phyloP scores from a whole-genome alignment of 331 rosid genomes.

The Malus hybrid region DNA sequence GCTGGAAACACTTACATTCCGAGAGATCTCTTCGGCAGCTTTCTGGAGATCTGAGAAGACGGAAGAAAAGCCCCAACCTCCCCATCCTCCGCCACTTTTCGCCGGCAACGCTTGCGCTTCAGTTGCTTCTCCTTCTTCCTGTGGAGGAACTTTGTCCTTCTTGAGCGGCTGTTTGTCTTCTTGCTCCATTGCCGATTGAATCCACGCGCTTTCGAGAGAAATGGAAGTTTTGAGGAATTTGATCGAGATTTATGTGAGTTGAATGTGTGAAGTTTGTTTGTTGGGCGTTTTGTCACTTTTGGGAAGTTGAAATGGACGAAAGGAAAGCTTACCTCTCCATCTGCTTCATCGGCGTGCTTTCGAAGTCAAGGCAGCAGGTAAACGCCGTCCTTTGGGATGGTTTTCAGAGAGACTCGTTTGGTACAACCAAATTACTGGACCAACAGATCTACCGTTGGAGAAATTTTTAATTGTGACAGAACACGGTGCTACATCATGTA shows the following conservation, averaged over 20 bases:
- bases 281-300: background rate
- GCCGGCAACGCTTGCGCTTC: conserved; percentile 14
- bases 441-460: too few relatives aligned
- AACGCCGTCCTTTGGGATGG: background rate
- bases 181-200: conserved; percentile 49
- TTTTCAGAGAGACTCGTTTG: background rate
- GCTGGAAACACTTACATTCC: conserved; percentile 54
- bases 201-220: background rate
- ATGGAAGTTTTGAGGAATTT: background rate
- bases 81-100: conserved; percentile 39
- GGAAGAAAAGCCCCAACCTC: conserved; percentile 88
- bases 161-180: conserved; percentile 49
- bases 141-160: conserved; percentile 26
- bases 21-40: conserved; percentile 97
- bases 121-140: conserved; percentile 10
- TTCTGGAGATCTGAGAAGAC: conserved; percentile 87
- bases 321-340: background rate
- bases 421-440: background rate
- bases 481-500: too few relatives aligned
- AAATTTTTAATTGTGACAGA: too few relatives aligned
- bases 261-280: background rate
- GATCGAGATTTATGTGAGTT: background rate
- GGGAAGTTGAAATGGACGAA: background rate
- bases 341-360: conserved; percentile 1
- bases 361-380: background rate